Evolutionary conservation across 768 basidiomycete genomes (phyloP), one percentile per base, ranked within the genome.

Genomic region (Kwoniella pini): DNA sequence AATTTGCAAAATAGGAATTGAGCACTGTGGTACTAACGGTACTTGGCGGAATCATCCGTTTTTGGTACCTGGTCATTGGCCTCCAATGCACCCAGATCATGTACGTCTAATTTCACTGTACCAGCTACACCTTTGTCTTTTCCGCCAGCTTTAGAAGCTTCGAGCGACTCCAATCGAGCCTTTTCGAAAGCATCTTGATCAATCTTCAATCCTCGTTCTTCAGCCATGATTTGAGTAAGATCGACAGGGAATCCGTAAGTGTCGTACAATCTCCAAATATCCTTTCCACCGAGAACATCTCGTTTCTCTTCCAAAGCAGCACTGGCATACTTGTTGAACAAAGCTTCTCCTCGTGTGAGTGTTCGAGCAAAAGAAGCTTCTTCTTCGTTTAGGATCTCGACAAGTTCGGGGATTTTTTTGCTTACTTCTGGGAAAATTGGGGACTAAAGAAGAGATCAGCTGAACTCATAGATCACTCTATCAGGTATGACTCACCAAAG

Each of bases 221-320:
- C 90, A 3, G 96, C 96, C 96, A 99, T 98, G 60, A 99, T 82
- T 50, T 88, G 87, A 0, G 96, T 99, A 50, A 99, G 81, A 75
- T 99, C 96, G 40, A 91, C 92, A 0, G 96, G 96, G 82, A 99
- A 99, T 51, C 96, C 96, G 75, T 90, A 99, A 1, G 96, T 98
- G 76, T 99, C 96, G 76, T 98, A 98, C 51, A 99, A 80, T 26
- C 90, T 85, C 96, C 96, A 99, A 33, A 97, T 91, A 72, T 99
- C 95, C 68, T 87, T 89, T 24, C 96, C 96, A 60, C 82, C 86
- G 28, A 99, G 85, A 67, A 86, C 84, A 38, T 81, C 87, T 4
- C 80, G 70, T 7, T 86, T 87, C 48, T 83, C 80, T 54, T 86
- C 83, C 65, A 82, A 82, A 9, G 94, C 86, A 30, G 84, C 82